phyloP scores from a whole-genome alignment of 2,329 filamentous ascomycete genomes.

The Stachybotrys elegans region DNA sequence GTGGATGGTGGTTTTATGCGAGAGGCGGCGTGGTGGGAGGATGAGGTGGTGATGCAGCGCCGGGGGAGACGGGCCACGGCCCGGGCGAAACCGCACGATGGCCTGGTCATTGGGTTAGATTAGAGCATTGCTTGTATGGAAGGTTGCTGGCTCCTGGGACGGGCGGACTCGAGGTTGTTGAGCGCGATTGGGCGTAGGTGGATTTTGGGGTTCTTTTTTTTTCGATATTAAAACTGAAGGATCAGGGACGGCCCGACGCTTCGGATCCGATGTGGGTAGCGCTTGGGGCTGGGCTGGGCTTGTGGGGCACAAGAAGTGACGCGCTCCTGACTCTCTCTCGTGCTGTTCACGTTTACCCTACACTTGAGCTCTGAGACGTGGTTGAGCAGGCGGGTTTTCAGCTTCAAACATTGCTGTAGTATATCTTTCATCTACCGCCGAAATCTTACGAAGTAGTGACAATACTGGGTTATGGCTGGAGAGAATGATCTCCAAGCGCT shows the following conservation, averaged over 20 bases:
- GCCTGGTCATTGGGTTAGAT: slow-evolving; percentile 24
- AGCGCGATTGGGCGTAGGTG: too few relatives aligned
- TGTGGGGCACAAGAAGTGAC: background rate
- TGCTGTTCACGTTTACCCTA: background rate
- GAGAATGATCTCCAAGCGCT: slow-evolving; percentile 58
- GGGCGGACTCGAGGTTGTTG: background rate
- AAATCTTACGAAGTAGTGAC: too few relatives aligned
- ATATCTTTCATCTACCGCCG: too few relatives aligned
- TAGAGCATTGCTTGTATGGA: slow-evolving; percentile 8
- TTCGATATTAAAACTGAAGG: background rate
- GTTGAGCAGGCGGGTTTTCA: background rate
- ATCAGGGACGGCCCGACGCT: slow-evolving; percentile 13
- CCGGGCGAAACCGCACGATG: slow-evolving; percentile 19
- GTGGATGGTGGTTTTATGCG: slow-evolving; percentile 6
- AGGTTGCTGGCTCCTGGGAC: slow-evolving; percentile 3
- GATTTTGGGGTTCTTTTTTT: background rate
- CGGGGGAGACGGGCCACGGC: slow-evolving; percentile 13
- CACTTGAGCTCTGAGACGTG: too few relatives aligned
- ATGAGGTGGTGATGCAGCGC: slow-evolving; percentile 23
- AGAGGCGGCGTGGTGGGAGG: slow-evolving; percentile 17
- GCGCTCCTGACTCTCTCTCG: background rate
- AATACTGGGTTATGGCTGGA: too few relatives aligned
- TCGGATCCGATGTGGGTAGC: slow-evolving; percentile 7
- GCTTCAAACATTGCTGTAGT: too few relatives aligned
- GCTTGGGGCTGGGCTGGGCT: background rate